A percentile compares a stretch with the other conserved stretches of the same genome.
Conservation (phyloP, 2,329 filamentous ascomycete species). For the Gaeumannomyces sp. region DNA sequence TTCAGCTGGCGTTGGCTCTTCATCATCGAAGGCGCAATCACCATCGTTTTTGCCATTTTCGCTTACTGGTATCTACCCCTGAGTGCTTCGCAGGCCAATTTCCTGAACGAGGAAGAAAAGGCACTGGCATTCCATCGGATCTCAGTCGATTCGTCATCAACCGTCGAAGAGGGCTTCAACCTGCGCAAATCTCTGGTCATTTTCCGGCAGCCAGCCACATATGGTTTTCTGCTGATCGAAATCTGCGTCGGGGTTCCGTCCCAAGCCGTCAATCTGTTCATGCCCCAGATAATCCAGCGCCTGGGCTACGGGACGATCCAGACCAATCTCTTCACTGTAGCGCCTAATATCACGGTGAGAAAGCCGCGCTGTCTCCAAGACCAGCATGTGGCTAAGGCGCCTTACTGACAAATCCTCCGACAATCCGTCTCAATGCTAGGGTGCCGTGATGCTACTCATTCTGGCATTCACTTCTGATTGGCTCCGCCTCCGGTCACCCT, state of each 20-base stretch:
- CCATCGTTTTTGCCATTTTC: slow-evolving; percentile 51
- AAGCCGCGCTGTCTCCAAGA: neutral
- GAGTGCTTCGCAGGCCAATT: slow-evolving; percentile 55
- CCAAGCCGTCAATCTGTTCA: slow-evolving; percentile 35
- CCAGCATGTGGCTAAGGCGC: neutral
- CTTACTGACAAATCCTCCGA: neutral
- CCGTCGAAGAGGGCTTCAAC: slow-evolving; percentile 44
- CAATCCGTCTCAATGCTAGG: slow-evolving; percentile 22
- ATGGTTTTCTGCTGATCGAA: slow-evolving; percentile 42
- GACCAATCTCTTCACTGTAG: slow-evolving; percentile 10
- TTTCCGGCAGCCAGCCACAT: slow-evolving; percentile 40
- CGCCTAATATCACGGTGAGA: slow-evolving; percentile 8
- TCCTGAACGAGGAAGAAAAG: slow-evolving; percentile 59
- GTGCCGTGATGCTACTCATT: slow-evolving; percentile 64
- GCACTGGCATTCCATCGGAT: slow-evolving; percentile 63
- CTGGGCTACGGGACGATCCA: slow-evolving; percentile 32
- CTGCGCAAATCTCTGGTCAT: slow-evolving; percentile 42
- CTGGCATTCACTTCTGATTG: slow-evolving; percentile 66
- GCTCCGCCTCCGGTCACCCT: slow-evolving; percentile 59
- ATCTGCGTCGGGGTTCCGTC: slow-evolving; percentile 49
- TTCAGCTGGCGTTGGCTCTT: slow-evolving; percentile 58
- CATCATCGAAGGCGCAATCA: slow-evolving; percentile 64
- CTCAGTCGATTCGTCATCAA: slow-evolving; percentile 63
- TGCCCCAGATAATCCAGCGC: slow-evolving; percentile 48
- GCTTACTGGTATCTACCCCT: slow-evolving; percentile 61